Percentiles rank a stretch among this genome's conserved stretches.
phyloP scores from a whole-genome alignment of 73 alveolate genomes.

The Symbiodinium pilosum region DNA sequence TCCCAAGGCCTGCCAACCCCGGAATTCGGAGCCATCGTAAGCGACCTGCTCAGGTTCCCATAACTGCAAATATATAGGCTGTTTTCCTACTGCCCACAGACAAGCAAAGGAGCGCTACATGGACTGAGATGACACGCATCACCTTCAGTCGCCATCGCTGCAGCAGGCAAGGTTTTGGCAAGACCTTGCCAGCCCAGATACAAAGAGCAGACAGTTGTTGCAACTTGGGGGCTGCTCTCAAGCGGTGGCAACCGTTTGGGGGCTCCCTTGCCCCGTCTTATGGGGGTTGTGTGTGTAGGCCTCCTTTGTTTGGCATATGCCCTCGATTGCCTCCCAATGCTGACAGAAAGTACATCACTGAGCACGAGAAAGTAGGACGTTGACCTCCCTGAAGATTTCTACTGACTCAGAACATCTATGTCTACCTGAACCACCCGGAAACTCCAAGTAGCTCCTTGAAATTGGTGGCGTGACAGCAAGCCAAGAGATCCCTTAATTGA shows the following conservation, averaged over 20 bases:
- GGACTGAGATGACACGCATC: not conserved
- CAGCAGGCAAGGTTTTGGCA: not conserved
- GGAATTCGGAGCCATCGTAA: constrained; percentile 72
- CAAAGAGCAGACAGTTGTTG: too few relatives aligned
- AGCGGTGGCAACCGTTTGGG: too few relatives aligned
- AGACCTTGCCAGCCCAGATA: not conserved
- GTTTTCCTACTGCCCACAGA: not conserved
- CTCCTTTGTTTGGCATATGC: not conserved
- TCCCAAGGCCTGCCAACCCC: constrained; percentile 54
- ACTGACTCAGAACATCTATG: not conserved
- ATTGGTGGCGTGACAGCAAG: too few relatives aligned
- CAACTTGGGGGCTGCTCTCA: not conserved
- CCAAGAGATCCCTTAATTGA: too few relatives aligned
- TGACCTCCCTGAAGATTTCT: not conserved
- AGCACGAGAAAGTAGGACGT: not conserved
- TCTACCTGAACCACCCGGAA: too few relatives aligned
- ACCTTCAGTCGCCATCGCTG: not conserved
- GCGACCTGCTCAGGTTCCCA: constrained; percentile 8
- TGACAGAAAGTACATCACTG: not conserved
- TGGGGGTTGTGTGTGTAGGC: not conserved
- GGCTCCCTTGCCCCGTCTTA: too few relatives aligned
- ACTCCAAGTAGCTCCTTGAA: too few relatives aligned
- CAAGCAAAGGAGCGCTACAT: too few relatives aligned
- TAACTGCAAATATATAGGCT: not conserved
- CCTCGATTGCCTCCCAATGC: not conserved